Conservation (phyloP, 2,329 filamentous ascomycete species). For the Tolypocladium guangdongense region DNA sequence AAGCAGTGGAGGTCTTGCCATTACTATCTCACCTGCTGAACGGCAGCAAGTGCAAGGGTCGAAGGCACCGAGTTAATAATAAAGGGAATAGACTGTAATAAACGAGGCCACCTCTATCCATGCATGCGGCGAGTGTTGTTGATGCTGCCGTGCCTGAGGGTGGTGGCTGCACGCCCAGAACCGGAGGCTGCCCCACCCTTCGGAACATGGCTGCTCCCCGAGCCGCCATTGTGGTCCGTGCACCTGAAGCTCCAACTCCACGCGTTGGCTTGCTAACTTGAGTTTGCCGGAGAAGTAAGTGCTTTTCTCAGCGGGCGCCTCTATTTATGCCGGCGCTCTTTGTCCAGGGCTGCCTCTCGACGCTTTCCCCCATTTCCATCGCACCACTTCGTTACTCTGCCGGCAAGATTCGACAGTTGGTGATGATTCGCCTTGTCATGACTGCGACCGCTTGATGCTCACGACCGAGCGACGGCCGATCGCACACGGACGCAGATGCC, state of each 20-base stretch:
- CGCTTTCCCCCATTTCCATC: background rate
- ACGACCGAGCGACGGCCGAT: background rate
- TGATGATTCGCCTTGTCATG: background rate
- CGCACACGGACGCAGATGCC: background rate
- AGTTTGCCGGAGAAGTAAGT: too few relatives aligned
- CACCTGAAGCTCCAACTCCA: background rate
- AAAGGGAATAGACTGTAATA: too few relatives aligned
- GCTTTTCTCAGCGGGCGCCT: background rate
- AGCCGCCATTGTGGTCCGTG: slow-evolving; percentile 4
- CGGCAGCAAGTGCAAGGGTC: too few relatives aligned
- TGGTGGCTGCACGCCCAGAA: too few relatives aligned
- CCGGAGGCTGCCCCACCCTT: background rate
- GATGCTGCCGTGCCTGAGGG: too few relatives aligned
- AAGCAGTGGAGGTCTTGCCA: too few relatives aligned
- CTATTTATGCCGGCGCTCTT: background rate
- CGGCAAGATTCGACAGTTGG: background rate
- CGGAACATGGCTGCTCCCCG: too few relatives aligned
- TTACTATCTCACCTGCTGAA: too few relatives aligned
- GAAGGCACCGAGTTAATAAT: too few relatives aligned
- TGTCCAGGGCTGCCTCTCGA: background rate
- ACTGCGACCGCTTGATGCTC: background rate
- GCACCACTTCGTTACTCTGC: background rate
- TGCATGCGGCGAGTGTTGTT: too few relatives aligned
- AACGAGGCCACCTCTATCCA: too few relatives aligned
- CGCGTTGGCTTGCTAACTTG: background rate